Evolutionary conservation across 352 stramenopile species (phyloP).

Genomic region (Globisporangium nodosum): DNA sequence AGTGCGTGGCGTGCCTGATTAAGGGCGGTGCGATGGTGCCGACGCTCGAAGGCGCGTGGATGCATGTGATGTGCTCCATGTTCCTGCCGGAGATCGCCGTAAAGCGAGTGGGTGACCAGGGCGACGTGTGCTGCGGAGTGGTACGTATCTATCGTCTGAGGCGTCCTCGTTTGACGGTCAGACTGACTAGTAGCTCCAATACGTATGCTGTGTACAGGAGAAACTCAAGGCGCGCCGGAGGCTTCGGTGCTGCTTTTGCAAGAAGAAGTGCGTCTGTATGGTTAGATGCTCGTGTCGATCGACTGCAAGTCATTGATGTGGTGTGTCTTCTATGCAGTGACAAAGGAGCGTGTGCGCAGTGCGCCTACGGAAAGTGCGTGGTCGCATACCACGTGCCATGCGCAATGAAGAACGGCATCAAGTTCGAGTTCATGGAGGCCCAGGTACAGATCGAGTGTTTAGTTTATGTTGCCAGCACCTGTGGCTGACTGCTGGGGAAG

Average conservation of each 20-base stretch:
- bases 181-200: background rate
- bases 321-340: constrained; percentile 28
- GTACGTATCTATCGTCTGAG: constrained; percentile 14
- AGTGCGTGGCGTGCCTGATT: constrained; percentile 43
- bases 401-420: constrained; percentile 51
- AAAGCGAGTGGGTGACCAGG: constrained; percentile 23
- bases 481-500: background rate
- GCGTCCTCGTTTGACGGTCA: background rate
- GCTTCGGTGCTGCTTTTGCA: constrained; percentile 73
- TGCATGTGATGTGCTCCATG: constrained; percentile 76
- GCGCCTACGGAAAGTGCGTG: constrained; percentile 54
- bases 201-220: constrained; percentile 20
- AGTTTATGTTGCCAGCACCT: too few species aligned
- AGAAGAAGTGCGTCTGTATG: constrained; percentile 29
- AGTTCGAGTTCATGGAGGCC: constrained; percentile 57
- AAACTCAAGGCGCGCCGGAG: constrained; percentile 43
- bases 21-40: constrained; percentile 55
- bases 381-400: constrained; percentile 73
- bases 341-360: constrained; percentile 68
- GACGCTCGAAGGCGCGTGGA: constrained; percentile 43
- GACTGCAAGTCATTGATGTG: background rate
- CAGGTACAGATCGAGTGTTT: constrained; percentile 16
- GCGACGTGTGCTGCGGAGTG: constrained; percentile 54
- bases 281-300: background rate
- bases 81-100: constrained; percentile 74